A percentile compares a stretch with the other conserved stretches of the same genome.
Evolutionary conservation across 2,329 filamentous ascomycete species (phyloP).

Genomic region (Colletotrichum siamense): DNA sequence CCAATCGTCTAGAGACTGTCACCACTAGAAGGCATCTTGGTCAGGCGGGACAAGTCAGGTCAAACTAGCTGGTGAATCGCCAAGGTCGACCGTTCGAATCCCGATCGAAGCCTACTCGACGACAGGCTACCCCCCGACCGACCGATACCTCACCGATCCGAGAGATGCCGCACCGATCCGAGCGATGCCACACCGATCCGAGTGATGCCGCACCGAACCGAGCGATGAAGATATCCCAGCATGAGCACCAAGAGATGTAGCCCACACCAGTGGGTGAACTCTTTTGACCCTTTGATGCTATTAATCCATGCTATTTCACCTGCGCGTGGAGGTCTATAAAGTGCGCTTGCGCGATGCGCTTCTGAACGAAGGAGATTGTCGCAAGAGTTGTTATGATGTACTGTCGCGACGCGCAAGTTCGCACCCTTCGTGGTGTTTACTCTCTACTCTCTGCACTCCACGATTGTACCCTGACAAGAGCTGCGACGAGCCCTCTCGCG

Average conservation of each 20-base stretch:
- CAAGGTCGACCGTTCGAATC: neutral
- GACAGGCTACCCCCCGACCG: neutral
- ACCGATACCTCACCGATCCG: neutral
- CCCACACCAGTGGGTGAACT: neutral
- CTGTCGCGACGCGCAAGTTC: neutral
- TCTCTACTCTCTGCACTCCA: neutral
- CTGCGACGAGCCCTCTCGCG: neutral
- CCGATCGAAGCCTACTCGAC: neutral
- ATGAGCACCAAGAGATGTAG: constrained; percentile 7
- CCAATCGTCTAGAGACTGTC: neutral
- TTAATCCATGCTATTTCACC: neutral
- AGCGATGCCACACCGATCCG: neutral
- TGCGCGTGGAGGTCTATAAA: neutral
- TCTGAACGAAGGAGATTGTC: neutral
- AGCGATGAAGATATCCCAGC: neutral
- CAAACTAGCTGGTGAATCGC: neutral
- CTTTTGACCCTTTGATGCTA: neutral
- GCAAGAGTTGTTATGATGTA: neutral
- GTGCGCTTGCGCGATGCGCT: neutral
- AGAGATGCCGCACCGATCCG: neutral
- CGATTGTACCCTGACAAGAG: neutral
- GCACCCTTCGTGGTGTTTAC: neutral
- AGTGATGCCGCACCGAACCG: neutral
- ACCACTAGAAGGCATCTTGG: neutral
- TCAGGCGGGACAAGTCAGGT: neutral